phyloP scores from a whole-genome alignment of 192 early-diverging fungal species.

The Podila horticola region DNA sequence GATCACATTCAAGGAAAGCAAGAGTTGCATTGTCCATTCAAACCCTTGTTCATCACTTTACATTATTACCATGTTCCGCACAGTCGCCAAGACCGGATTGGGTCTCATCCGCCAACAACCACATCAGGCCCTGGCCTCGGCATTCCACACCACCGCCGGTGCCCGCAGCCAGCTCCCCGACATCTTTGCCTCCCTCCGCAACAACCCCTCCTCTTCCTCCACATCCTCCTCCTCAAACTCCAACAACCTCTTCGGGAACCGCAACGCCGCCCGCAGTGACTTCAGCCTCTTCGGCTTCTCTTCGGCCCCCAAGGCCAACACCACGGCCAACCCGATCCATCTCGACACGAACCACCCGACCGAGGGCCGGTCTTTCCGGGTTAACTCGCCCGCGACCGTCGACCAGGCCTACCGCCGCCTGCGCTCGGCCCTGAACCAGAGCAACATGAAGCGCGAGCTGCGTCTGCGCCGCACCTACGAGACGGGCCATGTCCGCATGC shows the following conservation, averaged over 20 bases:
- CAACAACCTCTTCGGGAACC: background rate
- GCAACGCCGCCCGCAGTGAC: background rate
- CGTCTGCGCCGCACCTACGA: slow-evolving; percentile 35
- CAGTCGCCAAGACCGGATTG: background rate
- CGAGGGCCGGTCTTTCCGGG: slow-evolving; percentile 41
- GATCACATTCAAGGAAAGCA: background rate
- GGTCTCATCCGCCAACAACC: background rate
- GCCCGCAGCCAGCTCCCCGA: background rate
- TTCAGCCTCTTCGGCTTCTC: slow-evolving; percentile 22
- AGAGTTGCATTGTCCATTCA: slow-evolving; percentile 1
- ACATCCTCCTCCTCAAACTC: background rate
- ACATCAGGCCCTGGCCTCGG: slow-evolving; percentile 8
- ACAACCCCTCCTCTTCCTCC: background rate
- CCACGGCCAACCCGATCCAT: slow-evolving; percentile 48
- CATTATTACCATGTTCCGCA: background rate
- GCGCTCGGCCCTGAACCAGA: slow-evolving; percentile 32
- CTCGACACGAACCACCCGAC: slow-evolving; percentile 37
- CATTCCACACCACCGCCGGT: slow-evolving; percentile 23
- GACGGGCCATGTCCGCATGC: slow-evolving; percentile 35
- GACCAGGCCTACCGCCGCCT: slow-evolving; percentile 39
- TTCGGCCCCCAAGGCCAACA: slow-evolving; percentile 21
- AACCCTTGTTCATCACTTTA: background rate
- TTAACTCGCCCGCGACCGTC: slow-evolving; percentile 4
- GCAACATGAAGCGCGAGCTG: slow-evolving; percentile 45
- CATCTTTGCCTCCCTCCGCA: background rate